Base-by-base conservation (phyloP, 2,329 filamentous ascomycete species). In the Coleophoma cylindrospora region DNA sequence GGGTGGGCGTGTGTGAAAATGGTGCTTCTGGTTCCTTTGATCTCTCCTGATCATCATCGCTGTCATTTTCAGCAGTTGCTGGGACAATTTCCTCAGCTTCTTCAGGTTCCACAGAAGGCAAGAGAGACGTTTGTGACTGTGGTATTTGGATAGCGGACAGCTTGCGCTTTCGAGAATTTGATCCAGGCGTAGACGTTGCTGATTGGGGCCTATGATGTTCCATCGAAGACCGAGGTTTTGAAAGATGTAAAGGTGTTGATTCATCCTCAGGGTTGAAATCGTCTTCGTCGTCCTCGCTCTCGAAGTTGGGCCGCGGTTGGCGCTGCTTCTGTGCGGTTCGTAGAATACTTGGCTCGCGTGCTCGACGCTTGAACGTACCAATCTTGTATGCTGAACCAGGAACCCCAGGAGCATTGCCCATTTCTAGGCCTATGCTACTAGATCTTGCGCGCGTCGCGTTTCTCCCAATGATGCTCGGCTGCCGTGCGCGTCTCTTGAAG, bases 231-330 rank as follows among this genome's bases (percentile, higher is more conserved):
- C 65, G 64, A 38, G 67, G 69, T 53, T 70, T 76, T 34, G 70
- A 69, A 17, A 75, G 67, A 51, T 81, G 77, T 22, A 86, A 61
- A 3, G 85, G 84, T 7, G 86, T 89, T 14, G 83, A 85, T 67
- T 87, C 83, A 27, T 81, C 83, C 50, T 87, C 83, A 0, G 76
- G 84, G 47, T 72, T 75, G 61, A 81, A 85, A 57, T 78, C 75
- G 19, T 78, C 74, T 33, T 61, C 62, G 12, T 63, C 57, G 27
- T 77, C 72, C 4, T 61, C 56, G 36, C 55, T 54, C 33, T 55
- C 45, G 22, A 76, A 74, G 21, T 75, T 71, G 11, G 53, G 34
- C 71, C 67, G 33, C 57, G 59, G 33, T 68, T 68, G 27, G 61
- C 64, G 51, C 62, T 57, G 46, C 61, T 52, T 66, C 64, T 32